These are phyloP conservation scores for Aureobasidium vineae DNA, from an alignment of 2,329 filamentous ascomycete species.

Conservation along the genomic window DNA sequence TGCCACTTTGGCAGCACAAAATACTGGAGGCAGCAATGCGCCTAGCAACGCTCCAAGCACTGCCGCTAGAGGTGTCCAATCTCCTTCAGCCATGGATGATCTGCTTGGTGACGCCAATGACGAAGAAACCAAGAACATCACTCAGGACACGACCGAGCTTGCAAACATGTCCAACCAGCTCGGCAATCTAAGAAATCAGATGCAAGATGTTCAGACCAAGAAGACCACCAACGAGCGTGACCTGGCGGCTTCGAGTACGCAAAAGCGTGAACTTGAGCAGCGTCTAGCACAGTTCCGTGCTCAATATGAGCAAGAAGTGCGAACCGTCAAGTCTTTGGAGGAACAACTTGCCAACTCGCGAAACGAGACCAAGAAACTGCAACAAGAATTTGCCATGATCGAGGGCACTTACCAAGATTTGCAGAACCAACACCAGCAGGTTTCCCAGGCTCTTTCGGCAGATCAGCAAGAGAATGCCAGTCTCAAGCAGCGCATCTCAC, in stretches of 20 bases:
- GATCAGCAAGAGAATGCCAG: slow-evolving; percentile 85
- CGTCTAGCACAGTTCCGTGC: slow-evolving; percentile 80
- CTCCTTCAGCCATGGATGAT: slow-evolving; percentile 64
- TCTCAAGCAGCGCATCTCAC: slow-evolving; percentile 83
- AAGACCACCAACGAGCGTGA: slow-evolving; percentile 76
- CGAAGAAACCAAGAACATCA: slow-evolving; percentile 83
- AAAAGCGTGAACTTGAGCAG: slow-evolving; percentile 91
- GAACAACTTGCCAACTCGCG: slow-evolving; percentile 74
- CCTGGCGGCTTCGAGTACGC: slow-evolving; percentile 72
- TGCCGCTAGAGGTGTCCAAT: slow-evolving; percentile 35
- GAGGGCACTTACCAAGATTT: slow-evolving; percentile 80
- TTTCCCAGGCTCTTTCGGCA: slow-evolving; percentile 69
- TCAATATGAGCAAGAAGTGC: slow-evolving; percentile 91
- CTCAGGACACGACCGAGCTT: slow-evolving; percentile 84
- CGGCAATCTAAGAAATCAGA: slow-evolving; percentile 83
- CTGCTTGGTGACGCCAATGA: slow-evolving; percentile 87
- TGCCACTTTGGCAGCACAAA: slow-evolving; percentile 72
- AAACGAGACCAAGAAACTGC: slow-evolving; percentile 78
- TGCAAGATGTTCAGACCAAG: slow-evolving; percentile 87
- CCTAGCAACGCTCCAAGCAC: slow-evolving; percentile 43
- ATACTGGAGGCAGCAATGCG: slow-evolving; percentile 60
- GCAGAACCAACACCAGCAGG: slow-evolving; percentile 75
- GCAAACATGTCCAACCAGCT: slow-evolving; percentile 97
- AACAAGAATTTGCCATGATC: slow-evolving; percentile 77
- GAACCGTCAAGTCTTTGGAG: slow-evolving; percentile 78